Conservation (phyloP, 2,329 filamentous ascomycete species). For the Pyrenochaeta sp. region DNA sequence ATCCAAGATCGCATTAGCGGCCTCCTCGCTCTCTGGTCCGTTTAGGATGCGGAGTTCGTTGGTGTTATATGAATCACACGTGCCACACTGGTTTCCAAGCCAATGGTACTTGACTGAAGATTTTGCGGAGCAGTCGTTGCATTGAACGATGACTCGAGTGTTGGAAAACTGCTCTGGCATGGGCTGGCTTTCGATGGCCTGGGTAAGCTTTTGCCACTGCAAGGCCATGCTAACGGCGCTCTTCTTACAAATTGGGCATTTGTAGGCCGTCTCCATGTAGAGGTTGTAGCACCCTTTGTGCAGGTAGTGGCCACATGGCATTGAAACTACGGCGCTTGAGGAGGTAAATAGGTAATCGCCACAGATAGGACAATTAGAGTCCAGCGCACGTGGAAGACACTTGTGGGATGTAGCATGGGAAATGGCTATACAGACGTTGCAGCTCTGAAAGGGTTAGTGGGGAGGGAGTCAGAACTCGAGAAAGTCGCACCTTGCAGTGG, state of each 20-base stretch:
- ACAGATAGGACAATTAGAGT: constrained; percentile 96
- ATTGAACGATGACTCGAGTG: constrained; percentile 83
- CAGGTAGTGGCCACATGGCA: constrained; percentile 95
- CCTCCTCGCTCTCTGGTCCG: constrained; percentile 45
- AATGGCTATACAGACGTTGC: constrained; percentile 93
- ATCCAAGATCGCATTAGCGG: constrained; percentile 42
- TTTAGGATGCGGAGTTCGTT: constrained; percentile 56
- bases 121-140: constrained; percentile 93
- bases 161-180: constrained; percentile 87
- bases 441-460: constrained; percentile 55
- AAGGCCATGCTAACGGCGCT: constrained; percentile 98
- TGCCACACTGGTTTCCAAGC: constrained; percentile 86
- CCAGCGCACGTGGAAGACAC: constrained; percentile 79
- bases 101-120: constrained; percentile 91
- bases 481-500: constrained; percentile 82
- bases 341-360: constrained; percentile 97
- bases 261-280: constrained; percentile 89
- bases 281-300: constrained; percentile 88
- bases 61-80: constrained; percentile 63
- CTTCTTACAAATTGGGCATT: constrained; percentile 95
- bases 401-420: constrained; percentile 84
- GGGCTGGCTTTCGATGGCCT: constrained; percentile 85
- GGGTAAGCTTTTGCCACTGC: constrained; percentile 88
- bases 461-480: constrained; percentile 8
- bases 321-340: constrained; percentile 85